Percentiles rank a stretch among this genome's conserved stretches.
These are phyloP conservation scores for Solanum pimpinellifolium DNA, from an alignment of 257 asterid species.

Conservation along the genomic window DNA sequence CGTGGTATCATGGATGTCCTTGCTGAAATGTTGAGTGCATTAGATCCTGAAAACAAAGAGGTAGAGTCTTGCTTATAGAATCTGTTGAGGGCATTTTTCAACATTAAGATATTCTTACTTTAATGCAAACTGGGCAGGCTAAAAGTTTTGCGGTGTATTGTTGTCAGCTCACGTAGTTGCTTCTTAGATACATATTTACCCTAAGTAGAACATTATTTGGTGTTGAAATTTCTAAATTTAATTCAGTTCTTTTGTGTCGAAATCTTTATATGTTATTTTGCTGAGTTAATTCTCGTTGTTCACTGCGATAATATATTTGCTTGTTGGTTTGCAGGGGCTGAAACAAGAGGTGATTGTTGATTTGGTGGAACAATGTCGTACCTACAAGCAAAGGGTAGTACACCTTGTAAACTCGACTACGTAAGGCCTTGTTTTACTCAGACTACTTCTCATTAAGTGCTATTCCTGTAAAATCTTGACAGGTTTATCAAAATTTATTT, in stretches of 20 bases:
- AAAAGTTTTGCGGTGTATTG: background rate
- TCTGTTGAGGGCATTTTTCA: background rate
- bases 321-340: slow-evolving; percentile 48
- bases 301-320: background rate
- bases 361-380: slow-evolving; percentile 95
- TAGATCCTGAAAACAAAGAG: slow-evolving; percentile 91
- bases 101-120: background rate
- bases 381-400: slow-evolving; percentile 91
- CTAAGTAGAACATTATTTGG: background rate
- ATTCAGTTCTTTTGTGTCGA: background rate
- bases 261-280: background rate
- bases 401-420: slow-evolving; percentile 97
- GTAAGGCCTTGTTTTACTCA: slow-evolving; percentile 48
- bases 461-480: background rate
- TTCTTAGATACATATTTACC: background rate
- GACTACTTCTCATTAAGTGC: background rate
- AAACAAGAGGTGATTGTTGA: slow-evolving; percentile 97
- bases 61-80: slow-evolving; percentile 19
- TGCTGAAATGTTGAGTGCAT: slow-evolving; percentile 90
- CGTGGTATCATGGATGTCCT: slow-evolving; percentile 98
- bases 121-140: background rate
- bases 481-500: background rate
- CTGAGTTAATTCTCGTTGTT: background rate
- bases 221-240: background rate
- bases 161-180: background rate